phyloP scores from a whole-genome alignment of 345 rosid genomes.

The Bruguiera sexangula region DNA sequence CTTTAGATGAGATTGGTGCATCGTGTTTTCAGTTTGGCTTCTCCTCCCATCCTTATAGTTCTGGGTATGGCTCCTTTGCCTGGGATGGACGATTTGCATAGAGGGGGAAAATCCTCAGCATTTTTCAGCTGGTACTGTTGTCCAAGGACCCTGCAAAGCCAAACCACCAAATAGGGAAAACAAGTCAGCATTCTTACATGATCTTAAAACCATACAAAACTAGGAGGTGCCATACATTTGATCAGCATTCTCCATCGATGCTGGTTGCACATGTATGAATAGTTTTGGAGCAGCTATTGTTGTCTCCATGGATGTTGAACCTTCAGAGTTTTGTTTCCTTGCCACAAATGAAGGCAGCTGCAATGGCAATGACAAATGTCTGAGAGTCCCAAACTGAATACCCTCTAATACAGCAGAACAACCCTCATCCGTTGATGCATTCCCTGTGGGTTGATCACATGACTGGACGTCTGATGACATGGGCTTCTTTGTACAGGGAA shows the following conservation, averaged over 20 bases:
- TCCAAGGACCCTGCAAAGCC: slow-evolving; percentile 22
- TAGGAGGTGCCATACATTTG: slow-evolving; percentile 22
- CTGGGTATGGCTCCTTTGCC: no score
- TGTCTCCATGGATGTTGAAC: slow-evolving; percentile 22
- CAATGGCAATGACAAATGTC: slow-evolving; percentile 4
- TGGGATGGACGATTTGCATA: background rate
- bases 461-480: slow-evolving; percentile 18
- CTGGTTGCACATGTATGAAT: no score
- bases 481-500: slow-evolving; percentile 32
- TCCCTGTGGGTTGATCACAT: slow-evolving; percentile 14
- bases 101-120: slow-evolving; percentile 35
- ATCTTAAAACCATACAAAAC: background rate
- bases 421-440: slow-evolving; percentile 5
- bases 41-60: no score
- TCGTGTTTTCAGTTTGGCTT: no score
- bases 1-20: no score
- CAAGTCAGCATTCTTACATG: background rate
- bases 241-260: background rate
- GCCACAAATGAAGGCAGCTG: slow-evolving; percentile 18
- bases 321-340: slow-evolving; percentile 15
- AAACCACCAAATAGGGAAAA: background rate
- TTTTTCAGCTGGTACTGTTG: slow-evolving; percentile 24
- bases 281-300: slow-evolving; percentile 1
- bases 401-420: background rate
- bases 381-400: slow-evolving; percentile 26